A percentile compares a stretch with the other conserved stretches of the same genome.
Conservation (phyloP, 768 basidiomycete genomes). For the Rhodotorula diobovata region DNA sequence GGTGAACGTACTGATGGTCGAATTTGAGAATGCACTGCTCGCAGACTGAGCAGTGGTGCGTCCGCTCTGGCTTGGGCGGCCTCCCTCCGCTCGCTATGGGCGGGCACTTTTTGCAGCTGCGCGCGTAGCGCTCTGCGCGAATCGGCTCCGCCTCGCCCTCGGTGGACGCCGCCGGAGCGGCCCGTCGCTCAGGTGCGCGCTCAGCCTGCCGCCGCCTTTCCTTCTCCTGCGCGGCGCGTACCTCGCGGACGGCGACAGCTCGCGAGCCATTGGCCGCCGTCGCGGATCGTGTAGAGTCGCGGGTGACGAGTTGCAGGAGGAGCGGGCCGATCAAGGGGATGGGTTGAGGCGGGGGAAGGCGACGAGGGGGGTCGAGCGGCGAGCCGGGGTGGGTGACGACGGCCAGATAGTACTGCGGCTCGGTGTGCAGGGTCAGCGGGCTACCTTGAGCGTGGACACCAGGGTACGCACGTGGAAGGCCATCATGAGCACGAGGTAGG, state of each 20-base stretch:
- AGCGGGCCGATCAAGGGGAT: neutral
- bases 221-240: slow-evolving; percentile 16
- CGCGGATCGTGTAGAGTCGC: neutral
- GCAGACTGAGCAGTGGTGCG: slow-evolving; percentile 43
- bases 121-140: slow-evolving; percentile 1
- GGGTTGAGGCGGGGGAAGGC: slow-evolving; percentile 9
- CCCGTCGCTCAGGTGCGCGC: neutral
- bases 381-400: slow-evolving; percentile 76
- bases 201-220: neutral
- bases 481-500: slow-evolving; percentile 37
- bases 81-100: neutral
- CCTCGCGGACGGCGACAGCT: neutral
- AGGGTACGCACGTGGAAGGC: slow-evolving; percentile 34
- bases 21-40: slow-evolving; percentile 41
- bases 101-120: slow-evolving; percentile 40
- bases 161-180: no score
- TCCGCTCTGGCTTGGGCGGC: slow-evolving; percentile 42
- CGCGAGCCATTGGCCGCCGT: neutral
- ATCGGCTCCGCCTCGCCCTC: neutral
- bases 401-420: slow-evolving; percentile 65
- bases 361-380: slow-evolving; percentile 47
- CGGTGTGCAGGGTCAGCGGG: neutral
- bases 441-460: no score
- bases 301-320: neutral
- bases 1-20: slow-evolving; percentile 38